A percentile compares a stretch with the other conserved stretches of the same genome.
These are phyloP conservation scores for Penicillium verrucosum DNA, from an alignment of 2,329 filamentous ascomycete genomes.

Conservation along the genomic window DNA sequence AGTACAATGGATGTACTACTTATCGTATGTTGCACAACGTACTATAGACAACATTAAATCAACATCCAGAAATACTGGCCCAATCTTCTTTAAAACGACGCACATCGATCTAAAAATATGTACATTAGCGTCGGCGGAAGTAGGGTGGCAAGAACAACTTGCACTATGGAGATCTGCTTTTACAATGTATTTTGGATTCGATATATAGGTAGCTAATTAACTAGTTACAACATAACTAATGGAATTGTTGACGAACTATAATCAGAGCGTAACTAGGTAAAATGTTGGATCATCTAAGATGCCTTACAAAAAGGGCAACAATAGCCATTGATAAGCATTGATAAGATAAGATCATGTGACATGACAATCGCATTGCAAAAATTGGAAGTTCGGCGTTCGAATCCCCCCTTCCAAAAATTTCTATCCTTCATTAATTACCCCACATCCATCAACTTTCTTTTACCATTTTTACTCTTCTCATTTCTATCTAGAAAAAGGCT, in stretches of 20 bases:
- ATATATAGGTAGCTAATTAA: too few species aligned
- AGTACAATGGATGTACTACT: neutral
- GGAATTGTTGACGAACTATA: neutral
- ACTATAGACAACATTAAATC: neutral
- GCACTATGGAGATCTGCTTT: neutral
- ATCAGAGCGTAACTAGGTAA: too few species aligned
- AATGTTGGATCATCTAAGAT: too few species aligned
- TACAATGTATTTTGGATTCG: too few species aligned
- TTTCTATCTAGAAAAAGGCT: neutral
- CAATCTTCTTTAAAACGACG: neutral
- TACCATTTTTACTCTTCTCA: neutral
- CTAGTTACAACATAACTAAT: too few species aligned
- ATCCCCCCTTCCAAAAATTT: slow-evolving; percentile 21
- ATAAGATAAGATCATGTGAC: neutral
- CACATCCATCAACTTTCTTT: neutral
- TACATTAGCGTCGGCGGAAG: neutral
- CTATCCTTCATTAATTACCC: slow-evolving; percentile 11
- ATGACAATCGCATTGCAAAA: slow-evolving; percentile 7
- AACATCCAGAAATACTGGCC: neutral
- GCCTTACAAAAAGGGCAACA: neutral
- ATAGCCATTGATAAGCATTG: neutral
- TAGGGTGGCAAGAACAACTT: neutral
- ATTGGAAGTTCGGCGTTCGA: slow-evolving; percentile 27
- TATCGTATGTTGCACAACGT: neutral
- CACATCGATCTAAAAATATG: neutral